Conservation (phyloP, 2,329 filamentous ascomycete genomes). For the Lasiodiplodia sp. region DNA sequence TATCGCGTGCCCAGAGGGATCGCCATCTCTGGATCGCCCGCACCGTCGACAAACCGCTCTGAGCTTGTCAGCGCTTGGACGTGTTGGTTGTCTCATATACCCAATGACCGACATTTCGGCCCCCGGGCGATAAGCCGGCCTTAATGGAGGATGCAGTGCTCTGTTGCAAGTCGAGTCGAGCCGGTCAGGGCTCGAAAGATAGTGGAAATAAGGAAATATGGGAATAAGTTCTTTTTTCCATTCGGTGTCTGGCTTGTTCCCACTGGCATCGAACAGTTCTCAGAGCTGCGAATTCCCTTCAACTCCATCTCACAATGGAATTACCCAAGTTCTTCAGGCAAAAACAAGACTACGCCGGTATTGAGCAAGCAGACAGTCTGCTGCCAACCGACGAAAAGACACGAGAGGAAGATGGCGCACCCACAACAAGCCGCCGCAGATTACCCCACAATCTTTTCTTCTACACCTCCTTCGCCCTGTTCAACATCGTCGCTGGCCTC, state of each 20-base stretch:
- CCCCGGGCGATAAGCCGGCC: neutral
- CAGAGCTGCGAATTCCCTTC: neutral
- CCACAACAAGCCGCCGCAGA: neutral
- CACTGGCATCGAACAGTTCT: neutral
- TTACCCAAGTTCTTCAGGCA: neutral
- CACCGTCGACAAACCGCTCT: neutral
- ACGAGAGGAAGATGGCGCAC: neutral
- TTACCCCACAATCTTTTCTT: neutral
- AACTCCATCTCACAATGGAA: neutral
- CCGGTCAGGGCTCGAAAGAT: neutral
- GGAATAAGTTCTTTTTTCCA: neutral
- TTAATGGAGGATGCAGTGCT: neutral
- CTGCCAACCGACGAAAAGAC: neutral
- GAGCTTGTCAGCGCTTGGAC: neutral
- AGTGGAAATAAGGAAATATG: neutral
- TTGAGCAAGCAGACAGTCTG: constrained; percentile 1
- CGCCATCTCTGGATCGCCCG: neutral
- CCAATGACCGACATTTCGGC: neutral
- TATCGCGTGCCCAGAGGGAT: neutral
- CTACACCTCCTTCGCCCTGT: neutral
- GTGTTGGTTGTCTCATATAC: neutral
- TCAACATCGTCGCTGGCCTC: neutral
- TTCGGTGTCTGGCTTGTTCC: neutral
- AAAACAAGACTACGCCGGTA: neutral
- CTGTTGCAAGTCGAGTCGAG: neutral